phyloP scores from a whole-genome alignment of 202 grass and related monocot species.

The Panicum virgatum region DNA sequence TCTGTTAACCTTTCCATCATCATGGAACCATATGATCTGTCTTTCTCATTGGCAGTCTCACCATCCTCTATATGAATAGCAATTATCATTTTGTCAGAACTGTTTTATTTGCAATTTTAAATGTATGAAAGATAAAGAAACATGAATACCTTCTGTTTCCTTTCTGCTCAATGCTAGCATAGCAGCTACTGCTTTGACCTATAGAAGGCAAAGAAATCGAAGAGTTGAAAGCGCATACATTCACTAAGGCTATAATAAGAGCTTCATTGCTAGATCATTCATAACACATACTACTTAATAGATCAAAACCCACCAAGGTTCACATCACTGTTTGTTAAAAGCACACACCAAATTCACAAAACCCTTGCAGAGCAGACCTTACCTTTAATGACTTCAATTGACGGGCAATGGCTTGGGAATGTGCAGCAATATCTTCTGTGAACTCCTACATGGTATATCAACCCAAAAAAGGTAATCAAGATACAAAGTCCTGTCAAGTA shows the following conservation, averaged over 20 bases:
- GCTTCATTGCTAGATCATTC: slow-evolving; percentile 26
- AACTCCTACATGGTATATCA: slow-evolving; percentile 71
- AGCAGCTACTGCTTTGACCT: slow-evolving; percentile 81
- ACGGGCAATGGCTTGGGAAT: slow-evolving; percentile 51
- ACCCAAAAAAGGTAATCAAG: slow-evolving; percentile 40
- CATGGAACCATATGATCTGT: slow-evolving; percentile 81
- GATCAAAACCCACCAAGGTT: slow-evolving; percentile 20
- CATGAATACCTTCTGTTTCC: slow-evolving; percentile 60
- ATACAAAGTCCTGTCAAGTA: slow-evolving; percentile 6
- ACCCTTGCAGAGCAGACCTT: slow-evolving; percentile 33
- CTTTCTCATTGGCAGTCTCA: slow-evolving; percentile 50
- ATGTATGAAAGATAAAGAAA: slow-evolving; percentile 20
- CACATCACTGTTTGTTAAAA: not conserved
- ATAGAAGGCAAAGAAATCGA: slow-evolving; percentile 35
- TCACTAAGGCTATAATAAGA: slow-evolving; percentile 5
- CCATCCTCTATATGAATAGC: slow-evolving; percentile 42
- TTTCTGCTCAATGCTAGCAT: slow-evolving; percentile 73
- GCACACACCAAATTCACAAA: slow-evolving; percentile 2
- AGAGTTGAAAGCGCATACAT: slow-evolving; percentile 18
- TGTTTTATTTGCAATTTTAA: not conserved
- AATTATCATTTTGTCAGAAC: not conserved
- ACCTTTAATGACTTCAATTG: slow-evolving; percentile 70
- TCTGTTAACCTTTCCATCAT: slow-evolving; percentile 97
- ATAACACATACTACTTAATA: not conserved
- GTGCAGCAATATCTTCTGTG: slow-evolving; percentile 60